phyloP scores from a whole-genome alignment of 2,329 filamentous ascomycete species.

The Cryphonectria nitschkei region DNA sequence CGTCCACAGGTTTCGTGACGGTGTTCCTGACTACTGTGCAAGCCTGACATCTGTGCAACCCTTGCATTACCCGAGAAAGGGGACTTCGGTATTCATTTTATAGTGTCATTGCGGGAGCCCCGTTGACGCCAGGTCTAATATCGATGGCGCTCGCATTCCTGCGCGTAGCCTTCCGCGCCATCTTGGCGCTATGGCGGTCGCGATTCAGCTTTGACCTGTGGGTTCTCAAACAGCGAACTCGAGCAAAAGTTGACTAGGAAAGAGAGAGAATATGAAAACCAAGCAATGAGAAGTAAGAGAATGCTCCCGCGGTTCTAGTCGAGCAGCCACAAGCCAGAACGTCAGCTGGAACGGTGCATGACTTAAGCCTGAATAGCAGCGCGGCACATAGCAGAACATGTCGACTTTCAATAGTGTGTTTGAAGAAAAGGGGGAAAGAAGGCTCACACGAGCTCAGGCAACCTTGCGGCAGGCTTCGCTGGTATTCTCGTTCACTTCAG shows the following conservation, averaged over 20 bases:
- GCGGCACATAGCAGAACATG: background rate
- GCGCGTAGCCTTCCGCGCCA: background rate
- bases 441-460: background rate
- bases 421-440: background rate
- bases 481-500: background rate
- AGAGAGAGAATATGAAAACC: background rate
- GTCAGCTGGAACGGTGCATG: background rate
- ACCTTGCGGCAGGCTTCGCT: background rate
- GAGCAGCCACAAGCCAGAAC: slow-evolving; percentile 1
- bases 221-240: background rate
- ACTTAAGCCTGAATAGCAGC: background rate
- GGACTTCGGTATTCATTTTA: background rate
- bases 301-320: background rate
- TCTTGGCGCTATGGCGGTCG: background rate
- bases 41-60: background rate
- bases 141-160: background rate
- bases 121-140: background rate
- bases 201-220: background rate
- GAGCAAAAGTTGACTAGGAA: background rate
- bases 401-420: background rate
- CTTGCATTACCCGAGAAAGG: background rate
- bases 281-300: slow-evolving; percentile 4
- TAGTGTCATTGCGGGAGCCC: background rate
- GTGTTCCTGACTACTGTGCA: background rate
- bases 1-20: slow-evolving; percentile 9